These are phyloP conservation scores for Hypoxylon sp. DNA, from an alignment of 2,329 filamentous ascomycete genomes.

Conservation along the genomic window DNA sequence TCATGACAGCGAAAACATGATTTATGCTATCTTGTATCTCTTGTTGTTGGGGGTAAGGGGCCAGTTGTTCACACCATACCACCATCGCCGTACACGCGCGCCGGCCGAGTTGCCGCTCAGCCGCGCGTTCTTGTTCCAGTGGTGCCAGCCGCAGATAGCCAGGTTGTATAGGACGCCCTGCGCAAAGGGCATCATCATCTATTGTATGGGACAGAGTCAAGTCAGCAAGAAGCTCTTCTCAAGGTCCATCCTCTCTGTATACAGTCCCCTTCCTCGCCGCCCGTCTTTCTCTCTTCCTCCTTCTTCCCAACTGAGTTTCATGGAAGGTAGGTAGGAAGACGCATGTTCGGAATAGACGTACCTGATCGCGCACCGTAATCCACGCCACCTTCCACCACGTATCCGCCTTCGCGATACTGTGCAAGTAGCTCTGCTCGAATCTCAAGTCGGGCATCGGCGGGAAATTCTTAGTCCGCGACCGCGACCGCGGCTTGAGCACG, in stretches of 20 bases:
- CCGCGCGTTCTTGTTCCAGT: conserved; percentile 84
- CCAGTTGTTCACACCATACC: conserved; percentile 97
- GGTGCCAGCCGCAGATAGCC: conserved; percentile 85
- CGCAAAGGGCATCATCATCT: conserved; percentile 86
- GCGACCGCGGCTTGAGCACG: conserved; percentile 68
- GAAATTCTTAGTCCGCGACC: conserved; percentile 60
- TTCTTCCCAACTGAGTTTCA: background rate
- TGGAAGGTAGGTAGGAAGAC: background rate
- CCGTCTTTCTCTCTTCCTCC: background rate
- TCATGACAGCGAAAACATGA: too few species aligned
- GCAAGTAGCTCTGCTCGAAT: conserved; percentile 98
- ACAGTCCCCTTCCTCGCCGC: background rate
- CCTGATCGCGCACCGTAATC: conserved; percentile 91
- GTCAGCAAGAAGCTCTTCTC: background rate
- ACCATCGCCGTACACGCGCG: conserved; percentile 86
- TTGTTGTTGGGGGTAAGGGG: conserved; percentile 62
- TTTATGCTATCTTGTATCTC: conserved; percentile 8
- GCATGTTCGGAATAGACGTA: conserved; percentile 54
- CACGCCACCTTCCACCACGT: conserved; percentile 82
- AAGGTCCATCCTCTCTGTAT: too few species aligned
- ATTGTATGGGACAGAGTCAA: background rate
- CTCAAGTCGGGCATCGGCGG: conserved; percentile 86
- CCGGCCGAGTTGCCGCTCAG: conserved; percentile 82
- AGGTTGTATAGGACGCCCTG: conserved; percentile 94
- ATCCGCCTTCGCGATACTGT: conserved; percentile 84